phyloP scores from a whole-genome alignment of 495 filamentous ascomycete species.

The Halenospora varia region DNA sequence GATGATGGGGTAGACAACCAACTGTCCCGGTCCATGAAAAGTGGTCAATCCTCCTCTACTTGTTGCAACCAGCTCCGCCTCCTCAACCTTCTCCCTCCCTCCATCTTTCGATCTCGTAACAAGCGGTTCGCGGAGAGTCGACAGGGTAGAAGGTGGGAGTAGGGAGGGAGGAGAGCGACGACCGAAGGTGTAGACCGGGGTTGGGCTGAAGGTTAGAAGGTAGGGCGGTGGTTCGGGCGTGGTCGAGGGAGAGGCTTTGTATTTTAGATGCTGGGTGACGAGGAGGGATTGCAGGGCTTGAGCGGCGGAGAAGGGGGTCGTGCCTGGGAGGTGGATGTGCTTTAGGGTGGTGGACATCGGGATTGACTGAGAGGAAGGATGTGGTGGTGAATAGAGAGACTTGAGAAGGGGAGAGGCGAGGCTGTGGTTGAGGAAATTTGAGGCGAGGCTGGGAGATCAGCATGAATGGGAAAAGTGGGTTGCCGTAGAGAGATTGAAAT shows the following conservation, averaged over 20 bases:
- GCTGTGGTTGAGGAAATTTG: too few species aligned
- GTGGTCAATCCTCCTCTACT: slow-evolving; percentile 87
- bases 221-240: slow-evolving; percentile 47
- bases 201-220: slow-evolving; percentile 78
- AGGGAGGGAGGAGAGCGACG: slow-evolving; percentile 46
- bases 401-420: neutral
- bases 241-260: slow-evolving; percentile 33
- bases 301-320: slow-evolving; percentile 40
- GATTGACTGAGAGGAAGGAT: slow-evolving; percentile 61
- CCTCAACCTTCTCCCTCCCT: neutral
- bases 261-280: slow-evolving; percentile 38
- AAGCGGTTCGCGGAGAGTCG: neutral
- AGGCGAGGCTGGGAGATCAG: too few species aligned
- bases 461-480: too few species aligned
- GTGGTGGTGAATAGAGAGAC: slow-evolving; percentile 4
- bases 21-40: slow-evolving; percentile 92
- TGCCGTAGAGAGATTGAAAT: too few species aligned
- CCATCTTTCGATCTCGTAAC: neutral
- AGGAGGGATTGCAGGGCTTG: slow-evolving; percentile 37
- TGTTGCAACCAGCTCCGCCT: slow-evolving; percentile 63
- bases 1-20: slow-evolving; percentile 84
- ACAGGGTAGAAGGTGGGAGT: neutral
- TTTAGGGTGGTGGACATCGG: too few species aligned
- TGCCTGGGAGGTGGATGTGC: slow-evolving; percentile 65
- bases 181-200: slow-evolving; percentile 86